Conservation (phyloP, 768 basidiomycete genomes). For the Candolleomyces efflorescens region DNA sequence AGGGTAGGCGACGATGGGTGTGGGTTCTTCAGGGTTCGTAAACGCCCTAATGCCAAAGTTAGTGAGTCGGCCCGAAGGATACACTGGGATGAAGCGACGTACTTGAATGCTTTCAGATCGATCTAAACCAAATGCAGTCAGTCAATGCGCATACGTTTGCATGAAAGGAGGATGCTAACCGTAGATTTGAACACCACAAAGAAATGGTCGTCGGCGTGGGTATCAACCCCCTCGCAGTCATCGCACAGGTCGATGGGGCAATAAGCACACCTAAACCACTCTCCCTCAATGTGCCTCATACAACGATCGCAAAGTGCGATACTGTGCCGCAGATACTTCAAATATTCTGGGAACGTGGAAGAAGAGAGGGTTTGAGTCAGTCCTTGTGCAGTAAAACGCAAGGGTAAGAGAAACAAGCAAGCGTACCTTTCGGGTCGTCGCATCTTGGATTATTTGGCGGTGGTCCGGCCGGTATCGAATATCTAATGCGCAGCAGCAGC, state of each 20-base stretch:
- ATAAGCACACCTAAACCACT: slow-evolving; percentile 90
- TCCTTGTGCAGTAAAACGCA: neutral
- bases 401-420: too few species aligned
- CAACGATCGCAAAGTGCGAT: slow-evolving; percentile 85
- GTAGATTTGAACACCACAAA: slow-evolving; percentile 87
- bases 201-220: slow-evolving; percentile 77
- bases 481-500: slow-evolving; percentile 41
- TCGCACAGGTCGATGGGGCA: slow-evolving; percentile 87
- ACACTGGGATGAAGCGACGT: slow-evolving; percentile 15
- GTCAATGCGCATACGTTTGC: neutral
- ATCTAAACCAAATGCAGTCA: slow-evolving; percentile 37
- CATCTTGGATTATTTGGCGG: slow-evolving; percentile 30
- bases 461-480: slow-evolving; percentile 60
- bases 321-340: slow-evolving; percentile 54
- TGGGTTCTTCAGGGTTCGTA: neutral
- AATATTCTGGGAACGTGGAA: slow-evolving; percentile 50
- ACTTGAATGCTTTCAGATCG: slow-evolving; percentile 74
- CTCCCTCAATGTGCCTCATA: slow-evolving; percentile 74
- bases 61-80: too few species aligned
- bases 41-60: neutral
- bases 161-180: slow-evolving; percentile 34
- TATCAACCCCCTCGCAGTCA: slow-evolving; percentile 74
- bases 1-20: neutral
- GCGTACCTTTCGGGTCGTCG: slow-evolving; percentile 56
- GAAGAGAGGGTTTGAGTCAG: neutral